Evolutionary conservation across 345 rosid genomes (phyloP), one percentile per base, ranked within the genome.

Genomic region (Gossypium stocksii): DNA sequence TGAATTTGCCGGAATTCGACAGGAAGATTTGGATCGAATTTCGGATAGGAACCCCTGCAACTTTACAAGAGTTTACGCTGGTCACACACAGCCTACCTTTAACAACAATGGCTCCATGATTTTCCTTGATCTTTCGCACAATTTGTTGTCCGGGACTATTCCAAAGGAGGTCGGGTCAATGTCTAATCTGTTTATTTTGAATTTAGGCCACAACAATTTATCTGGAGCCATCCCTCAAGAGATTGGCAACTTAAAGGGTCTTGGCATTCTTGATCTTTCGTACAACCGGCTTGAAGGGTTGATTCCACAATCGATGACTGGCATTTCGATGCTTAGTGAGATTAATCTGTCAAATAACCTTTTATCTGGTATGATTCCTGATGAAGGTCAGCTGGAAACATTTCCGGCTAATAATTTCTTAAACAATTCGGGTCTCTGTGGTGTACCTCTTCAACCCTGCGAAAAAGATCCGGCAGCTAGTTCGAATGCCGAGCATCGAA

Each of bases 21-120:
- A 46, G 3, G 96, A 87, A 14, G 81, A 82, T 16, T 80, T 93
- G 44, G 80, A 20, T 77, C 83, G 90, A 67, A 82, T 95, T 78
- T 90, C 99, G 2, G 71, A 86, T 14, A 74, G 92, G 80, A 91
- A 83, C 75, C 98, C 99, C 19, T 95, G 99, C 83, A 89, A 90
- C 82, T 90, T 90, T 79, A 86, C 71, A 86, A 82, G 94, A 80
- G 89, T 87, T 52, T 95, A 93, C 71, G 76, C 79, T 5, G 94
- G 98, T 23, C 86, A 78, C 54, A 90, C 92, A 0, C 84, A 90
- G 73, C 97, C 97, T 1, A 93, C 93, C 3, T 95, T 93, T 79
- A 83, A 93, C 44, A 82, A 93, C 59, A 95, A 95, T 9, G 99
- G 99, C 22, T 91, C 99, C 2, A 90, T 95, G 92, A 89, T 93